Base-by-base conservation (phyloP, 257 asterid genomes). In the Jaltomata sinuosa region DNA sequence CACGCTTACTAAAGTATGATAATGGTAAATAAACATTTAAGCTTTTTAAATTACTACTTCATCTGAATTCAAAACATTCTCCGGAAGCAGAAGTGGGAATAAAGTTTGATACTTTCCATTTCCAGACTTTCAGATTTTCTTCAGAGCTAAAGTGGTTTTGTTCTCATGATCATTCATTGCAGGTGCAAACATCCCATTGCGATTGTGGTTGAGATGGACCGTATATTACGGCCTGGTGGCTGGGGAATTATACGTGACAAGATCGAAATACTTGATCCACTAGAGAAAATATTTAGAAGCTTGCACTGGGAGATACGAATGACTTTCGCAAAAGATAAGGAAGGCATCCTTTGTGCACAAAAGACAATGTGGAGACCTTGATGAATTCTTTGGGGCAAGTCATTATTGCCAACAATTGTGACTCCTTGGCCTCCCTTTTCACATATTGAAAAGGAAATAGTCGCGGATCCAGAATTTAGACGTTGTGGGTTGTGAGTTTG, bases 231-330 rank as follows among this genome's bases (percentile, higher is more conserved):
- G 85, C 98, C 99, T 0, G 93, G 94, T 27, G 98, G 99, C 57
- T 94, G 98, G 98, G 97, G 87, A 74, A 91, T 96, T 45, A 82
- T 96, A 32, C 95, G 99, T 3, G 98, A 96, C 89, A 94, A 91
- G 87, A 89, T 91, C 15, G 98, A 92, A 83, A 92, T 96, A 83
- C 93, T 96, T 3, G 97, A 96, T 85, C 92, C 97, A 1, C 83
- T 96, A 0, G 98, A 94, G 88, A 90, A 86, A 42, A 94, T 96
- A 69, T 87, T 96, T 59, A 90, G 91, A 81, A 88, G 96, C 86
- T 89, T 96, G 87, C 94, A 93, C 34, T 96, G 99, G 99, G 98
- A 94, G 84, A 94, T 96, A 29, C 93, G 97, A 18, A 84, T 96
- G 93, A 94, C 97, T 19, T 96, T 91, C 52, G 87, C 95, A 4